Conservation (phyloP, 148 eudicot genomes). For the Chenopodium formosanum region DNA sequence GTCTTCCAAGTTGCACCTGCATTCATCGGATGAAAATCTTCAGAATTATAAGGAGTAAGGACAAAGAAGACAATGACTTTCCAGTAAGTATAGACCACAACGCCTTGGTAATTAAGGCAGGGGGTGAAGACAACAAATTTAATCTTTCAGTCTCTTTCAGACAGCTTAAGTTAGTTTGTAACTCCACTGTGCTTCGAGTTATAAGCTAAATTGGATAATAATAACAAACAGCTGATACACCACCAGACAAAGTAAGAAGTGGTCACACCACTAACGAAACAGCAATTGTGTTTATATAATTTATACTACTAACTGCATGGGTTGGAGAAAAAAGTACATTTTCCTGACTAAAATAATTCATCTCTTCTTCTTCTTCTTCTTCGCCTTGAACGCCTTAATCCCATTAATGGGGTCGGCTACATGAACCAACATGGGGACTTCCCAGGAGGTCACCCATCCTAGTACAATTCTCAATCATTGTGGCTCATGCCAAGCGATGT, state of each 20-base stretch:
- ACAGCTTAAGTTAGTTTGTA: background rate
- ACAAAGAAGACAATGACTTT: background rate
- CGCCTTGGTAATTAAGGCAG: background rate
- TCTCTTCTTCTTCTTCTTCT: no score
- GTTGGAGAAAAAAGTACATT: background rate
- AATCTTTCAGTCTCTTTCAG: background rate
- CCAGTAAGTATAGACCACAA: background rate
- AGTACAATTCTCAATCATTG: no score
- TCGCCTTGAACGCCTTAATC: no score
- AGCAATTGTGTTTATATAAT: background rate
- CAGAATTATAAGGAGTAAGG: background rate
- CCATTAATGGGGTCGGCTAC: no score
- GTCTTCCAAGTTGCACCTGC: constrained; percentile 80
- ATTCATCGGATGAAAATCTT: background rate
- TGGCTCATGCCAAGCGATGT: no score
- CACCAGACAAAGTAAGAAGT: background rate
- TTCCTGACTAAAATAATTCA: background rate
- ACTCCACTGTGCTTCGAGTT: background rate
- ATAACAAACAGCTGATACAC: background rate
- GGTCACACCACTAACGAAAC: background rate
- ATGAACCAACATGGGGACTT: no score
- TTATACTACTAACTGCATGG: background rate
- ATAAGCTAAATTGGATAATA: background rate
- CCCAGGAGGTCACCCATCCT: no score
- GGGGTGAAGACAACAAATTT: background rate